These are phyloP conservation scores for Sechiopsis laciniata DNA, from an alignment of 306 rosid species.

Conservation along the genomic window DNA sequence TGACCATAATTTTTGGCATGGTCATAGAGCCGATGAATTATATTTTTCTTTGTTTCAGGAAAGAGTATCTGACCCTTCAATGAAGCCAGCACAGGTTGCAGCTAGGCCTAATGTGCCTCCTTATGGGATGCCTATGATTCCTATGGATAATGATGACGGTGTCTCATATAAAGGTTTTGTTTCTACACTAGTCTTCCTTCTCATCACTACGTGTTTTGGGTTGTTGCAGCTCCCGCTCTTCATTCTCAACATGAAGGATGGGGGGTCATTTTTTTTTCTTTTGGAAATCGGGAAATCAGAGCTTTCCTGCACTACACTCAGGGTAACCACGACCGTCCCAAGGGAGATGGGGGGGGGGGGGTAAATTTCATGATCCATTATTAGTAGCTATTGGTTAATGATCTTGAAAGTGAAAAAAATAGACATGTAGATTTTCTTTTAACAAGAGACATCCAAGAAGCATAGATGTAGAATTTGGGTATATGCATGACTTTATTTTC, in stretches of 20 bases:
- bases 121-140: conserved; percentile 60
- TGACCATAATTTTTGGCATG: not conserved
- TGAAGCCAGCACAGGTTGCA: conserved; percentile 63
- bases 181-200: not conserved
- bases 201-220: not conserved
- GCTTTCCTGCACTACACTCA: no score
- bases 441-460: no score
- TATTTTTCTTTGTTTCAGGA: conserved; percentile 44
- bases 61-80: conserved; percentile 68
- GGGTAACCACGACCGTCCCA: no score
- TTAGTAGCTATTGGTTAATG: no score
- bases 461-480: no score
- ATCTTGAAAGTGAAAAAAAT: no score
- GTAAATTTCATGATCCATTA: no score
- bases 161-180: conserved; percentile 59
- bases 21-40: conserved; percentile 19
- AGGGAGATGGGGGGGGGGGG: no score
- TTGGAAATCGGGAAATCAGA: no score
- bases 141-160: conserved; percentile 82
- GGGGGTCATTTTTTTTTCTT: no score
- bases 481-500: no score
- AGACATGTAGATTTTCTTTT: no score
- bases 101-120: conserved; percentile 65
- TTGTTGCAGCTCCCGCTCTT: not conserved
- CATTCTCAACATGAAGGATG: not conserved